These are phyloP conservation scores for Solanum tacnaense DNA, from an alignment of 257 asterid genomes.

Conservation along the genomic window DNA sequence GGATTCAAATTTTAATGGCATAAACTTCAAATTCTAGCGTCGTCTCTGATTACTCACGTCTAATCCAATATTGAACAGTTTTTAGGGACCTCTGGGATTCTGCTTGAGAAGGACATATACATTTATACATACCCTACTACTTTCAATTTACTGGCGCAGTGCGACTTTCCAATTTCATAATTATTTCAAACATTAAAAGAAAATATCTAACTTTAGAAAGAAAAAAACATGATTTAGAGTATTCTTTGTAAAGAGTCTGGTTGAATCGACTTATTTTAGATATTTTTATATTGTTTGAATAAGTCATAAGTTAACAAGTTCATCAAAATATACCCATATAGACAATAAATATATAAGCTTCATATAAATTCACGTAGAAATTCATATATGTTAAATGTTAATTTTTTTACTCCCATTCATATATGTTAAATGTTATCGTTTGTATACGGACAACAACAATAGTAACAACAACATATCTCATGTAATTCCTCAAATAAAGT, in stretches of 20 bases:
- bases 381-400: not conserved
- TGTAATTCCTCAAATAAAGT: not conserved
- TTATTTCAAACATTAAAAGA: not conserved
- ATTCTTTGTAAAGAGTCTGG: not conserved
- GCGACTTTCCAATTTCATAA: not conserved
- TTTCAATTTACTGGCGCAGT: not conserved
- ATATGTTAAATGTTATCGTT: not conserved
- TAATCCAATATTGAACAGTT: not conserved
- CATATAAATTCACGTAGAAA: too few species aligned
- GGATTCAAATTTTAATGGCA: not conserved
- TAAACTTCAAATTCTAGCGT: not conserved
- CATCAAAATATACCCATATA: not conserved
- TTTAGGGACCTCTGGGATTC: not conserved
- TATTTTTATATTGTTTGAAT: not conserved
- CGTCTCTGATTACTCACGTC: not conserved
- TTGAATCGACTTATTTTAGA: not conserved
- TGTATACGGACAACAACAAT: not conserved
- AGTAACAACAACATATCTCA: rapidly evolving
- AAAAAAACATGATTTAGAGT: not conserved
- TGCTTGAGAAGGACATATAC: not conserved
- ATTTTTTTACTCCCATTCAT: not conserved
- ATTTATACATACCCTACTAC: not conserved
- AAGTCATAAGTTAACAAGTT: not conserved
- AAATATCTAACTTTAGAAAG: not conserved
- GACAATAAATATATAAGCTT: too few species aligned